Conservation (phyloP, 768 basidiomycete genomes). For the Leccinum obscurum region DNA sequence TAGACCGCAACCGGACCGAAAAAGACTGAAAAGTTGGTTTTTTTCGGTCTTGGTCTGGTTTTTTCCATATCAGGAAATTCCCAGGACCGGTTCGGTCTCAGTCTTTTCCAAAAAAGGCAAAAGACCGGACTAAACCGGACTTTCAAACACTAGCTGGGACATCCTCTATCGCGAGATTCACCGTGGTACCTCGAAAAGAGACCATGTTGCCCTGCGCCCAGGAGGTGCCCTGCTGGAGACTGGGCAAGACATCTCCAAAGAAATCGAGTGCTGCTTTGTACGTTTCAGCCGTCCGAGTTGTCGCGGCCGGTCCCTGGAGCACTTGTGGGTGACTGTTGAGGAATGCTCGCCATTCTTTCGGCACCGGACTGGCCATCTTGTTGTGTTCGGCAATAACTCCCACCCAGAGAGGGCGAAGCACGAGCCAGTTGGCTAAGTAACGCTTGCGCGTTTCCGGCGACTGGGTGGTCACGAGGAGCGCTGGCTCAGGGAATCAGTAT, state of each 20-base stretch:
- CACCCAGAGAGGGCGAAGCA: background rate
- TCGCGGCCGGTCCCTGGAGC: background rate
- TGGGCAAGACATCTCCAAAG: background rate
- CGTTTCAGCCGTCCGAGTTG: background rate
- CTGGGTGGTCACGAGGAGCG: background rate
- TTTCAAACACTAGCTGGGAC: too few species aligned
- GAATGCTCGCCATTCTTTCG: background rate
- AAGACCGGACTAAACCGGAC: too few species aligned
- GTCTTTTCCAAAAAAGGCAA: too few species aligned
- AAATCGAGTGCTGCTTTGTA: background rate
- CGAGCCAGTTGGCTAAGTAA: background rate
- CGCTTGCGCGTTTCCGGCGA: background rate
- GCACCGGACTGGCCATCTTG: background rate
- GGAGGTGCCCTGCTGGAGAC: background rate
- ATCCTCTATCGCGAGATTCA: background rate
- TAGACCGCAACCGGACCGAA: too few species aligned
- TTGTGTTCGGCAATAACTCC: background rate
- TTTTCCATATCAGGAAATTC: too few species aligned
- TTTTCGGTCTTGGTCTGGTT: too few species aligned
- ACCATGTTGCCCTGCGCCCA: background rate
- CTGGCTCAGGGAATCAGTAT: background rate
- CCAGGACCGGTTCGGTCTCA: too few species aligned
- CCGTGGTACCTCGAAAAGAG: background rate
- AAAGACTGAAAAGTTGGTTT: too few species aligned
- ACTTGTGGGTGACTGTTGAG: background rate